Base-by-base conservation (phyloP, 805 yeast genomes). In the Yarrowia sp. region DNA sequence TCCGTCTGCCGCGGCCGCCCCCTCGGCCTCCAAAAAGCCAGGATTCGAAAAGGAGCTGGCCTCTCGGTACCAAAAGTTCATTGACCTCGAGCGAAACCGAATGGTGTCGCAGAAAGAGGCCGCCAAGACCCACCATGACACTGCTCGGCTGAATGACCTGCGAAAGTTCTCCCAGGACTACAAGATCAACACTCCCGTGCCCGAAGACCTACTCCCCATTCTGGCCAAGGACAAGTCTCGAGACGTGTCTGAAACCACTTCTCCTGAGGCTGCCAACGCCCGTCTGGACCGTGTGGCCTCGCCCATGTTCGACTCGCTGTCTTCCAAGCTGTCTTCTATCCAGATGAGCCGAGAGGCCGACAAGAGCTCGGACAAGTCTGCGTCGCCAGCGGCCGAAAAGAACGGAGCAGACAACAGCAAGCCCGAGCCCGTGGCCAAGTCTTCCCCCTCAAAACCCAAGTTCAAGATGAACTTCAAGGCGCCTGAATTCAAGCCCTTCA, bases 101-200 rank as follows among this genome's bases (percentile, higher is more conserved):
- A 43, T 50, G 47, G 49, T 42, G 33, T 52, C 71, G 73, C 76
- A 69, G 66, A 72, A 69, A 71, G 74, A 69, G 43, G 69, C 68
- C 61, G 73, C 70, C 42, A 73, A 69, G 71, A 73, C 68, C 44
- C 79, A 76, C 63, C 74, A 73, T 53, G 73, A 71, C 19, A 61
- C 43, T 10, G 80, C 76, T 34, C 71, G 78, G 17, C 67, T 75
- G n/a, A 72, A 74, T 47, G 82, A 79, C 12, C 80, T 91, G 68
- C 86, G 85, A 70, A 91, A 90, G 74, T 92, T 93, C 75, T 86
- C 96, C 46, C 91, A 90, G 60, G 89, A 85, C 72, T 90, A 91
- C 77, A 91, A 91, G 77, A 85, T 92, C 50, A 68, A 71, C 33
- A 74, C 78, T 14, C 79, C 81, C n/a, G 78, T 78, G 8, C 94